Conservation (phyloP, 257 asterid genomes). For the Cynanchum wilfordii region DNA sequence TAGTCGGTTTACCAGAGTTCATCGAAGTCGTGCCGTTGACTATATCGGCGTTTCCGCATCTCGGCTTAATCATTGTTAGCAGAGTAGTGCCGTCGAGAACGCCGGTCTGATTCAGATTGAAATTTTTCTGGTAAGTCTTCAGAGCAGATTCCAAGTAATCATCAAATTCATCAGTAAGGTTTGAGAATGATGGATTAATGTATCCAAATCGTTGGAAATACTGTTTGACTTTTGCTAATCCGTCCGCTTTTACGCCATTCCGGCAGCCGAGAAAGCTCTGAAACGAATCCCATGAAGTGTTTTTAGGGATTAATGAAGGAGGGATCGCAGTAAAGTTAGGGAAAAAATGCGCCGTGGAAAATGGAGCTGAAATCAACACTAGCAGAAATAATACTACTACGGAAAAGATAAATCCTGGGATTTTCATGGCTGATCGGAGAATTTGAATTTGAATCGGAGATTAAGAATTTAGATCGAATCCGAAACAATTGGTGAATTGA, state of each 20-base stretch:
- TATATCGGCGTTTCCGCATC: slow-evolving; percentile 77
- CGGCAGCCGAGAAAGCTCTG: slow-evolving; percentile 44
- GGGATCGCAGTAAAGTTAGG: slow-evolving; percentile 57
- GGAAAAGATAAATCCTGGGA: slow-evolving; percentile 3
- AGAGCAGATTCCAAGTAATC: slow-evolving; percentile 48
- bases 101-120: slow-evolving; percentile 66
- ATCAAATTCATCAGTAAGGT: slow-evolving; percentile 67
- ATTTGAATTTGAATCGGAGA: no score
- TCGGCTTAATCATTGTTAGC: slow-evolving; percentile 44
- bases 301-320: slow-evolving; percentile 32
- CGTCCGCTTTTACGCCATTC: slow-evolving; percentile 41
- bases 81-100: slow-evolving; percentile 47
- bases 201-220: slow-evolving; percentile 72
- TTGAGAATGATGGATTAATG: slow-evolving; percentile 28
- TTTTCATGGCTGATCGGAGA: slow-evolving; percentile 19
- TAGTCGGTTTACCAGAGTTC: slow-evolving; percentile 30
- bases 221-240: slow-evolving; percentile 46
- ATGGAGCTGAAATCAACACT: slow-evolving; percentile 18
- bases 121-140: slow-evolving; percentile 58
- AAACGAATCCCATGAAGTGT: slow-evolving; percentile 56
- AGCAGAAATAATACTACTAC: slow-evolving; percentile 7
- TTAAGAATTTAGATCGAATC: neutral
- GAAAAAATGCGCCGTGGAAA: slow-evolving; percentile 48
- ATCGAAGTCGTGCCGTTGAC: slow-evolving; percentile 57
- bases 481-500: neutral